These are phyloP conservation scores for Ehretia macrophylla DNA, from an alignment of 257 asterid genomes.

Conservation along the genomic window DNA sequence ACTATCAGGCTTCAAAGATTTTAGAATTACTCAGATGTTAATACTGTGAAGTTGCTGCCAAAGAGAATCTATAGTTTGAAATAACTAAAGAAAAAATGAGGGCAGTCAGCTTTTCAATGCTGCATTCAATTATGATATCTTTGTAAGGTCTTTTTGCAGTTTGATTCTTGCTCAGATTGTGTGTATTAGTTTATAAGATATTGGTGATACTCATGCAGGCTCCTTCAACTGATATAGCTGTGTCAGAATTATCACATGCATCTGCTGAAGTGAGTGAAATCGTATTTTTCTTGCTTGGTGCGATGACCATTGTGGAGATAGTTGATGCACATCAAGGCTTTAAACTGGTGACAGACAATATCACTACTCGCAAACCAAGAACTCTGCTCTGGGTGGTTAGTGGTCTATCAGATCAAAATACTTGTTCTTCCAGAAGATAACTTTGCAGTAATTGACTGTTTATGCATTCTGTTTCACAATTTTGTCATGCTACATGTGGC, in stretches of 20 bases:
- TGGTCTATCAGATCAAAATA: conserved; percentile 12
- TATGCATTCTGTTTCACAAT: no score
- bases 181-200: background rate
- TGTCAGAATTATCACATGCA: conserved; percentile 90
- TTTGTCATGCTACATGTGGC: no score
- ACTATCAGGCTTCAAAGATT: no score
- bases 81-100: no score
- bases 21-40: no score
- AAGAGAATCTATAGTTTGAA: no score
- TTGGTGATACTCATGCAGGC: conserved; percentile 49
- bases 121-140: background rate
- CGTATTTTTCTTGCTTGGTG: conserved; percentile 93
- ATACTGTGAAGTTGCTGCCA: no score
- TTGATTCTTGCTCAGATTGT: background rate
- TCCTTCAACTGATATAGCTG: conserved; percentile 86
- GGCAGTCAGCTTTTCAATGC: no score
- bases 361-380: conserved; percentile 90
- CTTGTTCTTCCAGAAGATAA: background rate
- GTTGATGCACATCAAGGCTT: conserved; percentile 98
- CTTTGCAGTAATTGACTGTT: background rate
- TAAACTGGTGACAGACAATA: conserved; percentile 88
- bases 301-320: conserved; percentile 97
- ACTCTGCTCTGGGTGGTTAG: conserved; percentile 98
- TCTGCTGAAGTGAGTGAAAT: conserved; percentile 96
- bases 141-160: background rate